These are phyloP conservation scores for Scolecobasidium constrictum DNA, from an alignment of 2,329 filamentous ascomycete species.

Conservation along the genomic window DNA sequence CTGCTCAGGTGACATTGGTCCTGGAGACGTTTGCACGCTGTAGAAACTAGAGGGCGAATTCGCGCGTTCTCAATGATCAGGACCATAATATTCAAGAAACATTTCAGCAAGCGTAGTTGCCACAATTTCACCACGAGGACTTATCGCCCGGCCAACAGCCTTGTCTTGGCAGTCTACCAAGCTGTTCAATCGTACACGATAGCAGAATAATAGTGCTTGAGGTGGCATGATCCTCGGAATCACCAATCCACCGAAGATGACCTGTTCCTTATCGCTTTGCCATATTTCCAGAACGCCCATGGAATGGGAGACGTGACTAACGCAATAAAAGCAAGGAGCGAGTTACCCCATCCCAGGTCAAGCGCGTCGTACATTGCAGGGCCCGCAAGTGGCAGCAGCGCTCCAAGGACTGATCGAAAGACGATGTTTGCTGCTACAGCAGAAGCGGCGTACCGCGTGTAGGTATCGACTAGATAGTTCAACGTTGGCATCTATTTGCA, in stretches of 20 bases:
- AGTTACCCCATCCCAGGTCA: slow-evolving; percentile 30
- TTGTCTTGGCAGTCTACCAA: too few species aligned
- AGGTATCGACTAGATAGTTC: slow-evolving; percentile 31
- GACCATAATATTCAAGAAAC: too few species aligned
- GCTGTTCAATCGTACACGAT: too few species aligned
- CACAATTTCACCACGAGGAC: slow-evolving; percentile 2
- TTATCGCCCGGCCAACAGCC: too few species aligned
- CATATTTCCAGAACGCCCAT: slow-evolving; percentile 7
- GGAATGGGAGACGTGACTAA: slow-evolving; percentile 13
- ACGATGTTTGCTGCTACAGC: slow-evolving; percentile 31
- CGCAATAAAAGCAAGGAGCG: slow-evolving; percentile 24
- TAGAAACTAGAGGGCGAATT: too few species aligned
- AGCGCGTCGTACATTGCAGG: slow-evolving; percentile 26
- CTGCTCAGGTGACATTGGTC: too few species aligned
- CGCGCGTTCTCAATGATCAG: too few species aligned
- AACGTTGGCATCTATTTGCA: slow-evolving; percentile 21
- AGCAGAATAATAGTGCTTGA: too few species aligned
- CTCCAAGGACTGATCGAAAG: slow-evolving; percentile 25
- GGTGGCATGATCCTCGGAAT: too few species aligned
- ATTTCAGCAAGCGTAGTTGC: too few species aligned
- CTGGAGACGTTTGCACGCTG: too few species aligned
- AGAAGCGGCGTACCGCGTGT: slow-evolving; percentile 28
- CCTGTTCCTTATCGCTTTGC: slow-evolving; percentile 7
- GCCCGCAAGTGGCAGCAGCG: slow-evolving; percentile 27
- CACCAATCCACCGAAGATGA: too few species aligned